phyloP scores from a whole-genome alignment of 202 grass and related monocot species.

The Setaria viridis region DNA sequence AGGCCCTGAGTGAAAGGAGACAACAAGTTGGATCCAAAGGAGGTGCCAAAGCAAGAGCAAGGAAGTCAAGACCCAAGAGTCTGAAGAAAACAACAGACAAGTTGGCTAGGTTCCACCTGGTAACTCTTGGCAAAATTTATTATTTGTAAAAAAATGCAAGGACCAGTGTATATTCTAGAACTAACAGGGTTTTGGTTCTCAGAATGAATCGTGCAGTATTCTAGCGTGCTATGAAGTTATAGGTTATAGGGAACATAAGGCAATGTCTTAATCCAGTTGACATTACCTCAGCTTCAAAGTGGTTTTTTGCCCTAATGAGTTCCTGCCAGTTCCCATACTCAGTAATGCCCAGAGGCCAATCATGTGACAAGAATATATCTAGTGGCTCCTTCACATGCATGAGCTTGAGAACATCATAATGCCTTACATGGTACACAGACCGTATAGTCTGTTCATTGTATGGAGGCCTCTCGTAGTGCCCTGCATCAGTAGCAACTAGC shows the following conservation, averaged over 20 bases:
- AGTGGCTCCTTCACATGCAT: slow-evolving; percentile 81
- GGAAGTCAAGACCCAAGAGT: not conserved
- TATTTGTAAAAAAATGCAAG: not conserved
- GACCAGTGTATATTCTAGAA: slow-evolving; percentile 26
- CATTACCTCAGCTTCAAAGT: slow-evolving; percentile 74
- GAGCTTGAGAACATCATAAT: slow-evolving; percentile 91
- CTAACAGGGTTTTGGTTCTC: not conserved
- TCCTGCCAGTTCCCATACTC: slow-evolving; percentile 87
- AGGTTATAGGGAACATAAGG: slow-evolving; percentile 1
- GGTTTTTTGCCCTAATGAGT: slow-evolving; percentile 57
- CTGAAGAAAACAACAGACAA: not conserved
- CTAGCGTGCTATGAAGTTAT: not conserved
- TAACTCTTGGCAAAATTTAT: slow-evolving; percentile 20
- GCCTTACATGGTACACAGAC: slow-evolving; percentile 84
- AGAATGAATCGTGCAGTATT: slow-evolving; percentile 14
- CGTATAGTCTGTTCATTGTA: slow-evolving; percentile 64
- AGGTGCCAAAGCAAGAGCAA: not conserved
- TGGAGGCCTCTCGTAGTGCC: slow-evolving; percentile 86
- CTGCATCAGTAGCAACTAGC: slow-evolving; percentile 43
- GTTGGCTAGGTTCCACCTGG: slow-evolving; percentile 19
- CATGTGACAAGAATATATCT: slow-evolving; percentile 97
- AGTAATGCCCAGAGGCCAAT: slow-evolving; percentile 93
- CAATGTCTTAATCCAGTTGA: slow-evolving; percentile 14
- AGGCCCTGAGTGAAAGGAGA: not conserved
- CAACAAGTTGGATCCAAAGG: not conserved